Evolutionary conservation across 164 flowering plant species (phyloP), one percentile per base, ranked within the genome.

Genomic region (Kingdonia uniflora): DNA sequence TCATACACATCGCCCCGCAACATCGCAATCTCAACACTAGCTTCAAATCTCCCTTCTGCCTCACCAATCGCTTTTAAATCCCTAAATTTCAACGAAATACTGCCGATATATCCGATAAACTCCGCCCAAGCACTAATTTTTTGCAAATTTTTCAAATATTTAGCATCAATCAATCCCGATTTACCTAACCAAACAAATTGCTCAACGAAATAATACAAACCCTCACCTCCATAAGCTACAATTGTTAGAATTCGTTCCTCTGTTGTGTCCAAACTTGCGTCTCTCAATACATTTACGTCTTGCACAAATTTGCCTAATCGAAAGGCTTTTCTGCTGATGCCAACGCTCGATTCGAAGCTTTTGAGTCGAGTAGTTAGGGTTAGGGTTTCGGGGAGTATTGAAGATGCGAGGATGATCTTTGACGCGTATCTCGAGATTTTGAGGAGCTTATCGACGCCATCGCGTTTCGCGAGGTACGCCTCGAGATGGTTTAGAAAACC

Each of bases 381-480:
- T 2, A 23, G 68, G 65, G 63, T 14, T 17, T 65, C 65, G 29
- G 76, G 72, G 45, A 76, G 55, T 51, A 74, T 35, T 0, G 90
- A 74, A 39, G 96, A 84, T 63, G 95, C 71, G 65, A 92, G 69
- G 62, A 78, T 66, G 78, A 92, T 71, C 64, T 88, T 92, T 59
- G 95, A 35, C 50, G 98, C 88, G 82, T 92, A 88, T 17, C 95
- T 66, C 25, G 87, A 79, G 71, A 92, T 86, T 68, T 92, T 92
- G 56, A 92, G 83, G 22, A 86, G 83, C 66, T 92, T 92, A 81
- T 92, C 99, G 12, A 92, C 82, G 49, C 99, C 99, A 47, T 92
- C 97, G 55, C 97, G 66, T 67, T 79, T 86, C 1, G 91, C 81
- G 49, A 92, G 77, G 75, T 82, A 92, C 0, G 66, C 56, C 63